Conservation (phyloP, 306 rosid genomes). For the Corylus heterophylla region DNA sequence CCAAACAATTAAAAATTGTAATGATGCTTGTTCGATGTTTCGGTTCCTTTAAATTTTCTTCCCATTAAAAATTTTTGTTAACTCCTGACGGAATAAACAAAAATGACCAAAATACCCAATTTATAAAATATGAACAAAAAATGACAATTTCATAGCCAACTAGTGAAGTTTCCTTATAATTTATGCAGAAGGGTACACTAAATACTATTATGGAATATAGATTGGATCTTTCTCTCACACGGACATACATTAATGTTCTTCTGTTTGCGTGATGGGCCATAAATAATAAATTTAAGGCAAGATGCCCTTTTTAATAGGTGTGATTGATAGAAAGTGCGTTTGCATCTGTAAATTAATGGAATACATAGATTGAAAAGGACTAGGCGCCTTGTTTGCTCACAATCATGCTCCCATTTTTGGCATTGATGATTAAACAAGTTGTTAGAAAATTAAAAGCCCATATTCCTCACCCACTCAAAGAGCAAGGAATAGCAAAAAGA, state of each 20-base stretch:
- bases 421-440: slow-evolving; percentile 24
- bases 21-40: too few species aligned
- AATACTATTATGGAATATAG: not conserved
- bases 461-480: slow-evolving; percentile 29
- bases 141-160: too few species aligned
- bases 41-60: too few species aligned
- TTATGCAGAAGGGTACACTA: not conserved
- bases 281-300: not conserved
- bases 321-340: not conserved
- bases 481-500: slow-evolving; percentile 10
- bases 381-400: not conserved
- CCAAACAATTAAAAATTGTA: too few species aligned
- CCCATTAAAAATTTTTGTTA: too few species aligned
- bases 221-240: not conserved
- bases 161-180: too few species aligned
- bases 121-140: too few species aligned
- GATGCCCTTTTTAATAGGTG: not conserved
- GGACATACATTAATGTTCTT: not conserved
- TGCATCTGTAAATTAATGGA: not conserved
- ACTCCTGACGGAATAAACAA: too few species aligned
- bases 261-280: not conserved
- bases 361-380: slow-evolving; percentile 11
- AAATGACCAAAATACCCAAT: too few species aligned
- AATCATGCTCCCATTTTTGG: not conserved
- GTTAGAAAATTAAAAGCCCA: slow-evolving; percentile 18